Percentiles rank a stretch among this genome's conserved stretches.
Conservation (phyloP, 495 filamentous ascomycete species). For the Penicillium odoratum region DNA sequence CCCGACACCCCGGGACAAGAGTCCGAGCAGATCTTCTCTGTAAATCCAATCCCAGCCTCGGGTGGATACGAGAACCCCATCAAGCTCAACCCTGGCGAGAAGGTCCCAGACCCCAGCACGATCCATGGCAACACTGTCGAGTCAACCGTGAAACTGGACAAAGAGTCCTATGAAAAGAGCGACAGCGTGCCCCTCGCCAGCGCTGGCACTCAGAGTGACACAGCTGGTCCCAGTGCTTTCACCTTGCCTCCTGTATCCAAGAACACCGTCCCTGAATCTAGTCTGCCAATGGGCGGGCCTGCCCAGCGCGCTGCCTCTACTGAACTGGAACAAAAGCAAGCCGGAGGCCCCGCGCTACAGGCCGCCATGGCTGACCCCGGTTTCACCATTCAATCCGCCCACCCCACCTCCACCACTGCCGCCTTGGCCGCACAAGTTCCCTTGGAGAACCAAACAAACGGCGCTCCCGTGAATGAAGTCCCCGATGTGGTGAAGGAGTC, state of each 20-base stretch:
- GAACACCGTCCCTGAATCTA: slow-evolving; percentile 82
- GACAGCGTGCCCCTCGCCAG: slow-evolving; percentile 48
- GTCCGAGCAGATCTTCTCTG: slow-evolving; percentile 54
- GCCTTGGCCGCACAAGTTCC: slow-evolving; percentile 70
- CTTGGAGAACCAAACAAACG: slow-evolving; percentile 58
- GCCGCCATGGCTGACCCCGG: slow-evolving; percentile 44
- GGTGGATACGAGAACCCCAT: slow-evolving; percentile 78
- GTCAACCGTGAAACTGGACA: slow-evolving; percentile 69
- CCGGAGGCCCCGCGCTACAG: slow-evolving; percentile 30
- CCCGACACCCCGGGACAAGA: slow-evolving; percentile 72
- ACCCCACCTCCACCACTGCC: slow-evolving; percentile 70
- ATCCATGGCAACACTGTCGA: slow-evolving; percentile 47
- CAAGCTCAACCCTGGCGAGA: slow-evolving; percentile 74
- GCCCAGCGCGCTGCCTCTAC: slow-evolving; percentile 19
- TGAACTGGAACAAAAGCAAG: slow-evolving; percentile 9
- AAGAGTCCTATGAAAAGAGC: slow-evolving; percentile 78
- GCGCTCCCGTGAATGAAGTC: slow-evolving; percentile 53
- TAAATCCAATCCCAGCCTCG: slow-evolving; percentile 72
- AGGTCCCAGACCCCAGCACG: slow-evolving; percentile 63
- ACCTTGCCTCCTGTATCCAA: slow-evolving; percentile 60
- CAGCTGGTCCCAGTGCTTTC: slow-evolving; percentile 38
- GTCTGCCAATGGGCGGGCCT: slow-evolving; percentile 64
- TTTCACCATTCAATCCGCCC: slow-evolving; percentile 65
- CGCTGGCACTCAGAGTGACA: slow-evolving; percentile 20
- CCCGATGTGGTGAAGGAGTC: slow-evolving; percentile 75